These are phyloP conservation scores for Dimargaris xerosporica DNA, from an alignment of 192 early-diverging fungal species.

Conservation along the genomic window DNA sequence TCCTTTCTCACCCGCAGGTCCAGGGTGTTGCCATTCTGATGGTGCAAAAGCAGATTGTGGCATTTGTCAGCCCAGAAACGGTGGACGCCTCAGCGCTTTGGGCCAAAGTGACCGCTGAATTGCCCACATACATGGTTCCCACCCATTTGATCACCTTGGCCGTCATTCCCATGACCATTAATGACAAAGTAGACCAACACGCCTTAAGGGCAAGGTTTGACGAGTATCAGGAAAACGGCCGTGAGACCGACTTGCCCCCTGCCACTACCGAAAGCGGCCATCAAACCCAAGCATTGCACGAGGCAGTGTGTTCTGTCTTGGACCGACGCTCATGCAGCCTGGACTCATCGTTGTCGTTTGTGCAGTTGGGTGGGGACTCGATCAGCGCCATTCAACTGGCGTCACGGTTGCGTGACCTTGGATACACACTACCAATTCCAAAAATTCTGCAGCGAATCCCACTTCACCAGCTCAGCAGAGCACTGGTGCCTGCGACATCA, in stretches of 20 bases:
- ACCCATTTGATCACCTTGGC: background rate
- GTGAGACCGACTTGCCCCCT: background rate
- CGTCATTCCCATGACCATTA: background rate
- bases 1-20: slow-evolving; percentile 8
- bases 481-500: no score
- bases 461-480: no score
- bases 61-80: background rate
- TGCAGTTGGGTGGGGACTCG: background rate
- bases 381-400: slow-evolving; percentile 7
- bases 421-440: background rate
- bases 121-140: background rate
- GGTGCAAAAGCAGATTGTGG: background rate
- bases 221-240: background rate
- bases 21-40: background rate
- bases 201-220: background rate
- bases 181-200: background rate
- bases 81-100: background rate
- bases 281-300: background rate
- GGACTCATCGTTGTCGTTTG: background rate
- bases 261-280: background rate
- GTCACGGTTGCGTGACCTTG: background rate
- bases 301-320: background rate
- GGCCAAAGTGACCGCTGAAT: background rate
- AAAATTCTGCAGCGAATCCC: no score
- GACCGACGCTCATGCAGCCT: background rate